Conservation (phyloP, 1,284 basidiomycete species). For the Moniliella sp. region DNA sequence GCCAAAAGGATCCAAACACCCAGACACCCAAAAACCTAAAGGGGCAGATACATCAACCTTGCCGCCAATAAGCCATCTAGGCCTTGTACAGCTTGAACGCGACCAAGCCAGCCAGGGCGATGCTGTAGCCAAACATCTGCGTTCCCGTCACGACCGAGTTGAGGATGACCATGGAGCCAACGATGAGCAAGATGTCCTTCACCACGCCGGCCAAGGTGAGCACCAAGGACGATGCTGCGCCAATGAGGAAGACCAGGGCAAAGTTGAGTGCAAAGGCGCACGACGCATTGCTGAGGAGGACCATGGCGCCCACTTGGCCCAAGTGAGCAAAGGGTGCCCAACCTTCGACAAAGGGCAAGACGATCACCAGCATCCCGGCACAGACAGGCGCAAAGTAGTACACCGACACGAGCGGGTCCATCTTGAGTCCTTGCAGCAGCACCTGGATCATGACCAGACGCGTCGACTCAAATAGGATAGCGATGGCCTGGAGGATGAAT, state of each 20-base stretch:
- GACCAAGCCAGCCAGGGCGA: slow-evolving; percentile 57
- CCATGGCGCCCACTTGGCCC: slow-evolving; percentile 48
- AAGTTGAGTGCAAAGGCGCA: slow-evolving; percentile 79
- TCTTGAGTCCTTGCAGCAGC: slow-evolving; percentile 72
- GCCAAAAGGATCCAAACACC: too few species aligned
- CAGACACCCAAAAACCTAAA: too few species aligned
- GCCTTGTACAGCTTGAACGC: slow-evolving; percentile 57
- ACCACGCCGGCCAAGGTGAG: slow-evolving; percentile 84
- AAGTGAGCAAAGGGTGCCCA: slow-evolving; percentile 63
- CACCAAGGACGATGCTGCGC: slow-evolving; percentile 63
- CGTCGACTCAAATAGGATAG: slow-evolving; percentile 54
- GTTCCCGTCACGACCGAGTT: slow-evolving; percentile 54
- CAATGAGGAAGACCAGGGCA: slow-evolving; percentile 79
- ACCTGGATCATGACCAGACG: slow-evolving; percentile 90
- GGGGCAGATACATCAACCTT: too few species aligned
- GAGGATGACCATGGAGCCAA: slow-evolving; percentile 65
- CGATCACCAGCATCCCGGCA: slow-evolving; percentile 59
- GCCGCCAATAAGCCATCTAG: too few species aligned
- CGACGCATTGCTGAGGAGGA: slow-evolving; percentile 61
- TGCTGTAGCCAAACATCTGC: slow-evolving; percentile 69
- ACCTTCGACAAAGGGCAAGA: slow-evolving; percentile 74
- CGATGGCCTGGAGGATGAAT: slow-evolving; percentile 44
- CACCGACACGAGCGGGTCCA: slow-evolving; percentile 84
- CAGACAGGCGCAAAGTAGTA: slow-evolving; percentile 60
- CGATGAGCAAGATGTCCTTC: slow-evolving; percentile 77